These are phyloP conservation scores for Fusarium xyrophilum DNA, from an alignment of 2,329 filamentous ascomycete genomes.

Conservation along the genomic window DNA sequence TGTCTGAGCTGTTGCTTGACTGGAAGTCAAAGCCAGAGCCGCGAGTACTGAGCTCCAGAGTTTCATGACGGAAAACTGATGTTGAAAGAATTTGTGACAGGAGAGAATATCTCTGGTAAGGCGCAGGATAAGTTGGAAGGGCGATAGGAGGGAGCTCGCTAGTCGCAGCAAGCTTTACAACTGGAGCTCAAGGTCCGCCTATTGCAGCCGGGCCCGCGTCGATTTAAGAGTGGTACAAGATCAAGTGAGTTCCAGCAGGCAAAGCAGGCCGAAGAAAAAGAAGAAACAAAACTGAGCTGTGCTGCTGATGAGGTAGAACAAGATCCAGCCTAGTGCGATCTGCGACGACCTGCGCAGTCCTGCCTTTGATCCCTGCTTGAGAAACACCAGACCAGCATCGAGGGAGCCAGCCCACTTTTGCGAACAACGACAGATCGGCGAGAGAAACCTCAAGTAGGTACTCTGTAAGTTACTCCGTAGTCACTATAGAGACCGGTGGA, in stretches of 20 bases:
- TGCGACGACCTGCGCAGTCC: slow-evolving; percentile 16
- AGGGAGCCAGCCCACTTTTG: slow-evolving; percentile 21
- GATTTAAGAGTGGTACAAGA: slow-evolving; percentile 4
- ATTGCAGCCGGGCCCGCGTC: background rate
- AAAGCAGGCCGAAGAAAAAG: slow-evolving; percentile 8
- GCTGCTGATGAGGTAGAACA: slow-evolving; percentile 21
- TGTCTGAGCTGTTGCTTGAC: slow-evolving; percentile 37
- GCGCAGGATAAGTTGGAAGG: slow-evolving; percentile 3
- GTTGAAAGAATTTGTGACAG: background rate
- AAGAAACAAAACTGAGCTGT: background rate
- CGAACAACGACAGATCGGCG: slow-evolving; percentile 27
- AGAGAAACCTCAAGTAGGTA: background rate
- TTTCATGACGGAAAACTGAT: slow-evolving; percentile 36
- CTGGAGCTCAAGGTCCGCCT: slow-evolving; percentile 3
- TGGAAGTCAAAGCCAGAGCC: slow-evolving; percentile 35
- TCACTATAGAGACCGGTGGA: slow-evolving; percentile 13
- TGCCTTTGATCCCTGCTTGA: slow-evolving; percentile 29
- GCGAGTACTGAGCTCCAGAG: slow-evolving; percentile 31
- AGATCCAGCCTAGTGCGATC: slow-evolving; percentile 27
- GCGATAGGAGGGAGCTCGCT: slow-evolving; percentile 8
- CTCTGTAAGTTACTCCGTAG: background rate
- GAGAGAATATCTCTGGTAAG: background rate
- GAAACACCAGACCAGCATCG: slow-evolving; percentile 22
- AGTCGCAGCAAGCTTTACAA: slow-evolving; percentile 13
- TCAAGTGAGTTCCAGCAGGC: background rate